Conservation (phyloP, 2,329 filamentous ascomycete genomes). For the Aotearoamyces nothofagi region DNA sequence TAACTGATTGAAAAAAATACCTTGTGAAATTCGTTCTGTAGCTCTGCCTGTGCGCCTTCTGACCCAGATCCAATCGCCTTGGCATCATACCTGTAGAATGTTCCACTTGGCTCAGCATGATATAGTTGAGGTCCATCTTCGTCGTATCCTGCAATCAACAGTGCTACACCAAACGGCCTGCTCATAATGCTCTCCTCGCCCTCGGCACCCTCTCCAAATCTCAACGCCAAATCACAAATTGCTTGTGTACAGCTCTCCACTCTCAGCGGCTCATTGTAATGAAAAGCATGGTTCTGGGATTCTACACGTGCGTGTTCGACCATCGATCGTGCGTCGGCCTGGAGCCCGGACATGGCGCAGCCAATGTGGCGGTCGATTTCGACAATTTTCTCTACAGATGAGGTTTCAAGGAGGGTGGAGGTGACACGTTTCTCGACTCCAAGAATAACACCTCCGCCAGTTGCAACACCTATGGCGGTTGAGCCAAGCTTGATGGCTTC, state of each 20-base stretch:
- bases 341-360: constrained; percentile 95
- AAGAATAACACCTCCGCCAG: constrained; percentile 85
- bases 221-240: constrained; percentile 90
- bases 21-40: constrained; percentile 98
- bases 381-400: constrained; percentile 98
- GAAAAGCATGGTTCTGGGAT: constrained; percentile 92
- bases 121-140: constrained; percentile 95
- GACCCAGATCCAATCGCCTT: constrained; percentile 97
- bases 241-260: constrained; percentile 98
- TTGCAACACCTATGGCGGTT: constrained; percentile 95
- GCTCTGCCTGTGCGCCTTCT: constrained; percentile 91
- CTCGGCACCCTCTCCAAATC: constrained; percentile 94
- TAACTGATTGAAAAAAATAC: constrained; percentile 22
- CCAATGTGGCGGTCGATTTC: constrained; percentile 98
- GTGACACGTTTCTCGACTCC: constrained; percentile 99
- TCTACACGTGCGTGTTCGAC: constrained; percentile 97
- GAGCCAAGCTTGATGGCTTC: constrained; percentile 99
- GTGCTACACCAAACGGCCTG: constrained; percentile 87
- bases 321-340: constrained; percentile 95
- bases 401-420: constrained; percentile 90
- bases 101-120: constrained; percentile 94
- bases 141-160: constrained; percentile 93
- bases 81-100: constrained; percentile 97
- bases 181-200: constrained; percentile 99
- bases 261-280: constrained; percentile 89